phyloP scores from a whole-genome alignment of 805 yeast genomes.

The Candida ficus region DNA sequence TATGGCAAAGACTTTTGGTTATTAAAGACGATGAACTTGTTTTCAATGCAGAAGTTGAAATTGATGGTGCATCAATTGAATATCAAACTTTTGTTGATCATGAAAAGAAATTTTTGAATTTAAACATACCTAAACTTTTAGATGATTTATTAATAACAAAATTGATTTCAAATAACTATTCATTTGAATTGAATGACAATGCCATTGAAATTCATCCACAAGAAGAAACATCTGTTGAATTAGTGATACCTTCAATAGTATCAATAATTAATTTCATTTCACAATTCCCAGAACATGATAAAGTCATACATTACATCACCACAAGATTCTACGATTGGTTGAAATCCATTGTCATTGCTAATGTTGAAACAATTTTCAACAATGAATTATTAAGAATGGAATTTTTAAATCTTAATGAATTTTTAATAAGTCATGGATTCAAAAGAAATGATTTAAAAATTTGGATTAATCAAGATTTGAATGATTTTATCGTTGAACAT shows the following conservation, averaged over 20 bases:
- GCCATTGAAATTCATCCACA: slow-evolving; percentile 1
- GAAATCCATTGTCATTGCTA: slow-evolving; percentile 14
- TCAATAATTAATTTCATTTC: slow-evolving; percentile 18
- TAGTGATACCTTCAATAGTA: slow-evolving; percentile 13
- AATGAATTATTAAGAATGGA: slow-evolving; percentile 7
- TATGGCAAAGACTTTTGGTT: slow-evolving; percentile 16
- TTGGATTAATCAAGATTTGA: slow-evolving; percentile 21
- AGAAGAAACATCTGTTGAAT: not conserved
- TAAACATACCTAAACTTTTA: slow-evolving; percentile 15
- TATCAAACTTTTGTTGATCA: slow-evolving; percentile 13
- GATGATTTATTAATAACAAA: slow-evolving; percentile 13
- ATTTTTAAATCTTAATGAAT: slow-evolving; percentile 15
- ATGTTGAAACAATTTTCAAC: slow-evolving; percentile 15
- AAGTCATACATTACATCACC: slow-evolving; percentile 19
- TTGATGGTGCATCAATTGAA: slow-evolving; percentile 14
- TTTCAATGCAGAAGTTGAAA: slow-evolving; percentile 16
- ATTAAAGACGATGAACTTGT: slow-evolving; percentile 6
- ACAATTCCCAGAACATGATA: slow-evolving; percentile 11
- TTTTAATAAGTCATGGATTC: slow-evolving; percentile 13
- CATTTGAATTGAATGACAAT: slow-evolving; percentile 6
- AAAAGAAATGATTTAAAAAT: slow-evolving; percentile 17
- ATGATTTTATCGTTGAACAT: slow-evolving; percentile 18
- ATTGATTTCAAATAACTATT: slow-evolving; percentile 5
- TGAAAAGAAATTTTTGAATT: slow-evolving; percentile 4
- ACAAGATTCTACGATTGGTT: slow-evolving; percentile 19